A percentile compares a stretch with the other conserved stretches of the same genome.
These are phyloP conservation scores for Acrasis kona DNA, from an alignment of 78 protist species.

Conservation along the genomic window DNA sequence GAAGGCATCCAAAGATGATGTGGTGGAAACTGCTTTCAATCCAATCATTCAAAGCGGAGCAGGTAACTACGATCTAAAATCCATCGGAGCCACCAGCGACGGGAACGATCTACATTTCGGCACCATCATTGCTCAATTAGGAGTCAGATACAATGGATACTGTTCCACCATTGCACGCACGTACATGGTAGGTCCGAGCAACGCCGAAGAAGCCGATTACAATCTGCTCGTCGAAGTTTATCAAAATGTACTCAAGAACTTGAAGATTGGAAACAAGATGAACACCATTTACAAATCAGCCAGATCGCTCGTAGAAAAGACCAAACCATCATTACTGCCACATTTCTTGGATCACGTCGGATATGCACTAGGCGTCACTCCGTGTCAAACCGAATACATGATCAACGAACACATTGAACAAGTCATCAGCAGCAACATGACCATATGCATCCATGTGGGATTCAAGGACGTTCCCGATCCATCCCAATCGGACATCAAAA, in stretches of 20 bases:
- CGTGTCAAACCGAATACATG: background rate
- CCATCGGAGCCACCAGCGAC: slow-evolving; percentile 23
- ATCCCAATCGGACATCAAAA: too few species aligned
- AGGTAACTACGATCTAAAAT: slow-evolving; percentile 26
- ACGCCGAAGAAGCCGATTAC: background rate
- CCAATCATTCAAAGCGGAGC: slow-evolving; percentile 80
- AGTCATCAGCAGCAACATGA: too few species aligned
- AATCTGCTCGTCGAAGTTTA: background rate
- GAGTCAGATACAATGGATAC: slow-evolving; percentile 50
- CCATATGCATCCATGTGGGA: too few species aligned
- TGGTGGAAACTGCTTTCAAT: background rate
- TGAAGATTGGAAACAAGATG: background rate
- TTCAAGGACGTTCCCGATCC: too few species aligned
- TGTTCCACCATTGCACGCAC: slow-evolving; percentile 73
- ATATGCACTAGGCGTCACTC: slow-evolving; percentile 14
- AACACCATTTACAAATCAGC: background rate
- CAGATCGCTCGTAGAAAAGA: background rate
- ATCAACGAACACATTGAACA: background rate
- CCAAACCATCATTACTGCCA: background rate
- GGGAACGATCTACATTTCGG: slow-evolving; percentile 25
- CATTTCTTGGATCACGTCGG: background rate
- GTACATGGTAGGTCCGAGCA: slow-evolving; percentile 56
- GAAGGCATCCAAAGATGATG: background rate
- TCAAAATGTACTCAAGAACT: background rate
- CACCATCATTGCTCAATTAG: slow-evolving; percentile 46